Conservation (phyloP, 2,329 filamentous ascomycete genomes). For the Exophiala spinifera region DNA sequence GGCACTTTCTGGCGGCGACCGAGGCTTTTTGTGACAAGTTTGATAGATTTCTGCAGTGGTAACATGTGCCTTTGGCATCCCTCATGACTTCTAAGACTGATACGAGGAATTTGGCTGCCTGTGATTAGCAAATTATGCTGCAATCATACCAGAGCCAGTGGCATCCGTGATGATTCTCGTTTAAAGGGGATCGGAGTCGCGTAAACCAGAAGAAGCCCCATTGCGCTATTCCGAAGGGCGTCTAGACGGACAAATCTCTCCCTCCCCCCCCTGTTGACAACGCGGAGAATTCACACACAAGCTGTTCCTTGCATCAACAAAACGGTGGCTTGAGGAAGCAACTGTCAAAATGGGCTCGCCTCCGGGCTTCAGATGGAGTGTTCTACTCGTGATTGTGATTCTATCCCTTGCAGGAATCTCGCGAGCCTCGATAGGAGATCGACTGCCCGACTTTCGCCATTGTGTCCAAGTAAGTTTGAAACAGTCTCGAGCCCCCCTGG, state of each 20-base stretch:
- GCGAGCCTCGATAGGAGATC: constrained; percentile 74
- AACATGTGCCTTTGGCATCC: too few relatives aligned
- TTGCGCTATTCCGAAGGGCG: not conserved
- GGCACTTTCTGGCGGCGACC: constrained; percentile 22
- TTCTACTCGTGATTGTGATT: not conserved
- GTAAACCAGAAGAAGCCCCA: not conserved
- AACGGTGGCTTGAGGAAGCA: not conserved
- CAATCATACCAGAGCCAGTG: too few relatives aligned
- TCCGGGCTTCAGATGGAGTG: not conserved
- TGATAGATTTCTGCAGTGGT: constrained; percentile 17
- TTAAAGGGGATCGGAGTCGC: too few relatives aligned
- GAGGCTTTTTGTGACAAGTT: constrained; percentile 20
- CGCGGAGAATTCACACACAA: not conserved
- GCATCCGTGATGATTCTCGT: too few relatives aligned
- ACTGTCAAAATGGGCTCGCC: not conserved
- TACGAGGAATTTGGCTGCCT: too few relatives aligned
- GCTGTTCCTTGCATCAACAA: not conserved
- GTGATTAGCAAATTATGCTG: too few relatives aligned
- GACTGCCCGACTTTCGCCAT: constrained; percentile 78
- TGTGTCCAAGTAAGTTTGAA: constrained; percentile 69
- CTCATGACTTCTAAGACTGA: too few relatives aligned
- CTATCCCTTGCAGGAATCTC: not conserved
- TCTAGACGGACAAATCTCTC: not conserved
- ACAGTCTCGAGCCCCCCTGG: not conserved
- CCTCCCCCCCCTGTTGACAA: not conserved